Evolutionary conservation across 2,329 filamentous ascomycete species (phyloP).

Genomic region (Beauveria scarabaeidicola): DNA sequence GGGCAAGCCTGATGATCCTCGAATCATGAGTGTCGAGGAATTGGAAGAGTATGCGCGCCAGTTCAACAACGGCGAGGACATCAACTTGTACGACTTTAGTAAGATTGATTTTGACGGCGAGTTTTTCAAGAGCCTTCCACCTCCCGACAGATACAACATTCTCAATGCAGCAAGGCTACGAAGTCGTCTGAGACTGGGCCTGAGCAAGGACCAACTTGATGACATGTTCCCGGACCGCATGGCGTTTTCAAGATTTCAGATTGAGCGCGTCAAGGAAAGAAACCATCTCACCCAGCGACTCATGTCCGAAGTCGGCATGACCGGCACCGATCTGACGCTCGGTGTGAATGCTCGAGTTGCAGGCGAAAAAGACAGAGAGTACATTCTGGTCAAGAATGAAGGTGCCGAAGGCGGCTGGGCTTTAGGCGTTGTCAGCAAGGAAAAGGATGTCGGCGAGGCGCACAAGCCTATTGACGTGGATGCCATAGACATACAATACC

Average conservation of each 20-base stretch:
- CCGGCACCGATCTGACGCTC: constrained; percentile 62
- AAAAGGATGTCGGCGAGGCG: constrained; percentile 68
- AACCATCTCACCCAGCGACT: constrained; percentile 91
- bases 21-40: constrained; percentile 94
- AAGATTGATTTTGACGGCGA: constrained; percentile 97
- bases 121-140: constrained; percentile 86
- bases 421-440: constrained; percentile 81
- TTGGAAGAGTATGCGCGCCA: constrained; percentile 89
- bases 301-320: constrained; percentile 92
- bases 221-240: constrained; percentile 96
- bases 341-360: constrained; percentile 60
- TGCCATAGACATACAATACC: constrained; percentile 47
- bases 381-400: constrained; percentile 92
- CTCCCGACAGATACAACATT: constrained; percentile 92
- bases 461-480: constrained; percentile 94
- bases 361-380: constrained; percentile 83
- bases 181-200: constrained; percentile 85
- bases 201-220: constrained; percentile 93
- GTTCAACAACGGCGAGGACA: constrained; percentile 86
- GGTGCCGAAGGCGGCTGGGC: constrained; percentile 95
- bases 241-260: constrained; percentile 94
- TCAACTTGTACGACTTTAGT: constrained; percentile 88
- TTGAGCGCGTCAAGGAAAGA: constrained; percentile 83
- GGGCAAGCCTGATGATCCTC: constrained; percentile 83
- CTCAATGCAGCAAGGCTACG: constrained; percentile 85